Evolutionary conservation across 2,329 filamentous ascomycete genomes (phyloP), one percentile per base, ranked within the genome.

Genomic region (Didymella sp.): DNA sequence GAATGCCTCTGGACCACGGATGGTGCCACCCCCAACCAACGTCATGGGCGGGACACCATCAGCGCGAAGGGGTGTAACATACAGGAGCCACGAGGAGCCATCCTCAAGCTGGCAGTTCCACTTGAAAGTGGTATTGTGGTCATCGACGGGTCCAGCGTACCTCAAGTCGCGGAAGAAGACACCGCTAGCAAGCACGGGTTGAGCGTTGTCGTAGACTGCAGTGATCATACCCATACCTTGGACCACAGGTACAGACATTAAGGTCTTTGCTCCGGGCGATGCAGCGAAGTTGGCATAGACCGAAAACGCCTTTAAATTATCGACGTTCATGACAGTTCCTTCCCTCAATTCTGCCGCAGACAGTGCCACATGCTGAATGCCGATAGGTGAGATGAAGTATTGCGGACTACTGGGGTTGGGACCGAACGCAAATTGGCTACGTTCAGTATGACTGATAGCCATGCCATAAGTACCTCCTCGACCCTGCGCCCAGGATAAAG

Each of bases 141-240:
- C 58, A 9, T 68, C 65, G 21, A 73, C 51, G 17, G 60, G 46
- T 7, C 58, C 65, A 21, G 67, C 60, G 31, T 67, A 74, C n/a
- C 70, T 56, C 9, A 97, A 81, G 21, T 83, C 87, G 57, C 83
- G 83, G 80, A 95, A 96, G 65, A 89, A 89, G 1, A 96, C 85
- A 1, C 87, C 87, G 33, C 88, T 90, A 65, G 91, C 87, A 33
- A 98, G 81, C 2, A 88, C 68, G 0, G 94, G 94, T 13, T 86
- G 87, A 0, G 86, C 82, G 24, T 85, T 85, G 53, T 83, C 83
- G 76, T 94, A 98, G 25, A 91, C 75, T 0, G 83, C 92, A 3
- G 93, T 97, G 19, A 96, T 82, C 66, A 92, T 95, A 0, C 87
- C 90, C 87, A 96, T 95, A 17, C 95, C 95, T 72, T 98, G 94